phyloP scores from a whole-genome alignment of 2,329 filamentous ascomycete species.

The Leptographium flavum region DNA sequence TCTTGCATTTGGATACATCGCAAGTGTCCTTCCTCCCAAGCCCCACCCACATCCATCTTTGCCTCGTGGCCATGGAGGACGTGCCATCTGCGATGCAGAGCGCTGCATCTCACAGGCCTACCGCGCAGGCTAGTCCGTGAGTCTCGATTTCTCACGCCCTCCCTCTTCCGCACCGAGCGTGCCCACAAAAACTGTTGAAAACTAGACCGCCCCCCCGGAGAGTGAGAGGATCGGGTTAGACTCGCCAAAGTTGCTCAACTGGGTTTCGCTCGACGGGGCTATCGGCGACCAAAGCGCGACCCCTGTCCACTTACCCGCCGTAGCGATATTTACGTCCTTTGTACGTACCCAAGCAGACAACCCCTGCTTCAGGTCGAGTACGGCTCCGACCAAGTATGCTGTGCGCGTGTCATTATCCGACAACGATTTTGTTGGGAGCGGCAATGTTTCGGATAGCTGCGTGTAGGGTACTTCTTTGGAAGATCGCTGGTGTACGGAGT shows the following conservation, averaged over 20 bases:
- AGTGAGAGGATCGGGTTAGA: not conserved
- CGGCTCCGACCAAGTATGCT: too few species aligned
- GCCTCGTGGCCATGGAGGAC: not conserved
- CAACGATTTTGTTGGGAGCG: too few species aligned
- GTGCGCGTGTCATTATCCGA: too few species aligned
- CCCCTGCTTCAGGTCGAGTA: too few species aligned
- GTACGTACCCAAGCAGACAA: too few species aligned
- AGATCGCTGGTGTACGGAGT: too few species aligned
- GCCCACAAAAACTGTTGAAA: slow-evolving; percentile 3
- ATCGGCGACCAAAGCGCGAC: not conserved
- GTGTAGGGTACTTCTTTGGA: too few species aligned
- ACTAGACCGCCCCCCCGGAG: too few species aligned
- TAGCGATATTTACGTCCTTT: too few species aligned
- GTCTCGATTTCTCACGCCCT: not conserved
- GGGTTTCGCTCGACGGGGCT: not conserved
- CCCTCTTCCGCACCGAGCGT: not conserved
- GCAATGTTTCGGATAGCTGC: too few species aligned
- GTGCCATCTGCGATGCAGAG: not conserved
- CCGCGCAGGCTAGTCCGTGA: not conserved
- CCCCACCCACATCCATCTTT: not conserved
- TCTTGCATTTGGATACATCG: too few species aligned
- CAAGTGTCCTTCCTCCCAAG: too few species aligned
- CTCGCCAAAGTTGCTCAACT: slow-evolving; percentile 3
- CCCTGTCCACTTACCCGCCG: not conserved
- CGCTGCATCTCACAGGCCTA: not conserved